Evolutionary conservation across 2,329 filamentous ascomycete species (phyloP).

Genomic region (Sporothrix inflata): DNA sequence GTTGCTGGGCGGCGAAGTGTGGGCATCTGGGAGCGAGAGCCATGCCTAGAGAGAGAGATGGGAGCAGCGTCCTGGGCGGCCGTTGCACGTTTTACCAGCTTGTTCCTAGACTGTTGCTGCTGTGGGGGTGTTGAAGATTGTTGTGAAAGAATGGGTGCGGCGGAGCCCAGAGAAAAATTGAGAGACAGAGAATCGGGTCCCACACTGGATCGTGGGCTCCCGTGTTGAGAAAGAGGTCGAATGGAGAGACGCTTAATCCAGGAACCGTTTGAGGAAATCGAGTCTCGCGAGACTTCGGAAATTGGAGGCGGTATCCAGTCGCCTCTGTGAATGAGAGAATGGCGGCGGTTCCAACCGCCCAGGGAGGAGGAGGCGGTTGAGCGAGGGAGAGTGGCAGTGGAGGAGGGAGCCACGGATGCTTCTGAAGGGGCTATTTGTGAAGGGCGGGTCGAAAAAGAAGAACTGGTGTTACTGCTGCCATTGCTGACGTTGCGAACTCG

Average conservation of each 20-base stretch:
- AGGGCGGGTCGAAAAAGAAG: conserved; percentile 30
- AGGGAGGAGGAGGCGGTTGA: conserved; percentile 46
- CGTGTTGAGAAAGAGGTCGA: conserved; percentile 66
- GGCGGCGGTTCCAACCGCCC: conserved; percentile 47
- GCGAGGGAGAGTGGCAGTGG: conserved; percentile 38
- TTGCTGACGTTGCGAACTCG: conserved; percentile 38
- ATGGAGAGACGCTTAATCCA: conserved; percentile 76
- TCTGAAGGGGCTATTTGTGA: conserved; percentile 31
- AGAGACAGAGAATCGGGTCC: conserved; percentile 68
- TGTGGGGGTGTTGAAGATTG: conserved; percentile 41
- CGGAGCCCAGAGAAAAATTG: conserved; percentile 67
- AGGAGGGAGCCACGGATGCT: conserved; percentile 37
- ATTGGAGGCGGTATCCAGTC: conserved; percentile 46
- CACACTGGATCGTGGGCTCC: conserved; percentile 66
- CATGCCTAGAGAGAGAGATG: conserved; percentile 49
- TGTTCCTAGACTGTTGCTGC: conserved; percentile 65
- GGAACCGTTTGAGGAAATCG: conserved; percentile 64
- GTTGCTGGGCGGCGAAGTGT: conserved; percentile 74
- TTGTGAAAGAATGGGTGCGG: conserved; percentile 61
- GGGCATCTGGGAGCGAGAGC: conserved; percentile 64
- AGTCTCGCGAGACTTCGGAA: conserved; percentile 56
- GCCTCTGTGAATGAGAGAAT: conserved; percentile 47
- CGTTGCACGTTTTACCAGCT: conserved; percentile 74
- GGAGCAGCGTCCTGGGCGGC: conserved; percentile 53
- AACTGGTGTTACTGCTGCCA: conserved; percentile 36